Evolutionary conservation across 2,329 filamentous ascomycete species (phyloP), one percentile per base, ranked within the genome.

Genomic region (Fusarium cicatricum): DNA sequence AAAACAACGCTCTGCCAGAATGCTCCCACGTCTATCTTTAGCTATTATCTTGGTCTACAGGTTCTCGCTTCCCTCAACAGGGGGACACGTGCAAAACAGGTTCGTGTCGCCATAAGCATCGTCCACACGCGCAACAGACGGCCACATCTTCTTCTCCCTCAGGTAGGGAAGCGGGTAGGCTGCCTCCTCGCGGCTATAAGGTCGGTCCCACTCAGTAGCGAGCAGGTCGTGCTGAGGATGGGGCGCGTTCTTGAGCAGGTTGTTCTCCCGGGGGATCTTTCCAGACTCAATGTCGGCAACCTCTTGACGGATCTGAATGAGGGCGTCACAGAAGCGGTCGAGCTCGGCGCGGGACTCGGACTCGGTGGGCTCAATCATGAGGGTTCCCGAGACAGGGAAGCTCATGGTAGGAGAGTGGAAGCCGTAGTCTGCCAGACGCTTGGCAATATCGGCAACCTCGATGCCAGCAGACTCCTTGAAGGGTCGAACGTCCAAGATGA

Each of bases 321-420:
- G 80, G 0, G 94, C 92, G 65, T 97, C 90, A 61, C 92, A 91
- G 82, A 97, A 97, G 28, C 94, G 89, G 75, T 97, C 94, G 1
- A 98, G 85, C 80, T 98, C 94, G 57, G 89, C 90, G 72, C 94
- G 92, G 73, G 86, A 91, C 80, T 98, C 94, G 6, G 89, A 93
- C 78, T 97, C 94, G 0, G 94, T 98, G 3, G 94, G 94, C 80
- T 98, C 94, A 62, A 98, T 97, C 94, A 98, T 97, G 43, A 98
- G 85, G 0, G 94, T 97, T 76, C 96, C 96, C 34, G 91, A 85
- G 2, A 97, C 92, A 1, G 94, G 94, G 91, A 91, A 98, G 71
- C 88, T 92, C 93, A 98, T 97, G 53, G 94, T 98, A 0, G 94
- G 94, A 1, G 93, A 91, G 76, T 98, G 94, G 85, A 98, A 98